Percentiles rank a stretch among this genome's conserved stretches.
Conservation (phyloP, 257 asterid species). For the Solanum dulcamara region DNA sequence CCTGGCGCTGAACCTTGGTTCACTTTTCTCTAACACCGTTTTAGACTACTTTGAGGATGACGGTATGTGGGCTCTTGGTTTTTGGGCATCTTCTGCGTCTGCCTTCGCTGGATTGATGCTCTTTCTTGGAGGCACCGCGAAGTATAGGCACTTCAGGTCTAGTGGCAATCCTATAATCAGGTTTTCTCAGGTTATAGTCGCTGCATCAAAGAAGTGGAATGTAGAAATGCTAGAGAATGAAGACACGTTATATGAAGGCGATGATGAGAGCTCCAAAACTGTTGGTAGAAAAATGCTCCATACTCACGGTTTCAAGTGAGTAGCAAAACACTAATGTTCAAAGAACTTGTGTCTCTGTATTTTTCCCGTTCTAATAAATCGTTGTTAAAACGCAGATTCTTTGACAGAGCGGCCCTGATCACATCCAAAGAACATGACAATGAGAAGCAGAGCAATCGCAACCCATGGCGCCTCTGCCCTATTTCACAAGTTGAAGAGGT, state of each 20-base stretch:
- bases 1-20: constrained; percentile 73
- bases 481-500: constrained; percentile 95
- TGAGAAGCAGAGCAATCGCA: constrained; percentile 21
- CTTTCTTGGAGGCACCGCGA: constrained; percentile 58
- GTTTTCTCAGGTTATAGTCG: constrained; percentile 59
- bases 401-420: constrained; percentile 72
- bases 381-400: constrained; percentile 26
- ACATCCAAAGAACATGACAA: constrained; percentile 44
- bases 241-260: constrained; percentile 25
- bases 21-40: constrained; percentile 85
- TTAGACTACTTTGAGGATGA: constrained; percentile 69
- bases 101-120: constrained; percentile 64
- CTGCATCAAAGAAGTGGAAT: constrained; percentile 53
- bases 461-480: constrained; percentile 79
- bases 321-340: not conserved
- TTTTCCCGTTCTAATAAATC: not conserved
- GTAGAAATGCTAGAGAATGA: constrained; percentile 18
- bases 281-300: constrained; percentile 63
- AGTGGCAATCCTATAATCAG: constrained; percentile 80
- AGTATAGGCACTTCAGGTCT: constrained; percentile 70
- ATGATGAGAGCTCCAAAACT: constrained; percentile 11
- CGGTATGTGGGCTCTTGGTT: constrained; percentile 86
- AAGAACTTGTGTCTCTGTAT: not conserved
- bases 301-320: constrained; percentile 80
- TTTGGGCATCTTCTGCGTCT: constrained; percentile 78